Percentiles rank a stretch among this genome's conserved stretches.
Conservation (phyloP, 176 grass and related monocot species). For the Ampelocalamus luodianensis region DNA sequence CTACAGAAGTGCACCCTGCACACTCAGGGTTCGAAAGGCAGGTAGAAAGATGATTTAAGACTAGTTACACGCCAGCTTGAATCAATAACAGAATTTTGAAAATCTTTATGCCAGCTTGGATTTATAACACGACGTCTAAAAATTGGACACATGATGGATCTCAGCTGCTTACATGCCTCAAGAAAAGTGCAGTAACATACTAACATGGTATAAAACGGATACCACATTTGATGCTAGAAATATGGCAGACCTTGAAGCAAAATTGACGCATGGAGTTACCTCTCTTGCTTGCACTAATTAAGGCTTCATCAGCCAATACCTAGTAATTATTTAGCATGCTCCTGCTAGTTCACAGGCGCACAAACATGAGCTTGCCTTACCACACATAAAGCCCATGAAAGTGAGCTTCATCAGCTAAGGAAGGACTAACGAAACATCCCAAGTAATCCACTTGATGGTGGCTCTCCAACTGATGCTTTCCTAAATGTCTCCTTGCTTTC, state of each 20-base stretch:
- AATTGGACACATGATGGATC: neutral
- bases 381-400: neutral
- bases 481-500: slow-evolving; percentile 11
- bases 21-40: neutral
- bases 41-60: neutral
- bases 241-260: neutral
- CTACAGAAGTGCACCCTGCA: too few relatives aligned
- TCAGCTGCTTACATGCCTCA: too few relatives aligned
- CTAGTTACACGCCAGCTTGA: neutral
- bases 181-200: too few relatives aligned
- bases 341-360: neutral
- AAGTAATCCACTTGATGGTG: slow-evolving; percentile 13
- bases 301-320: neutral
- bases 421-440: slow-evolving; percentile 41
- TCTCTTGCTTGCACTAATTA: neutral
- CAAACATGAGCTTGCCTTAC: neutral
- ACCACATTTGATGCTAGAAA: neutral
- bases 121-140: neutral
- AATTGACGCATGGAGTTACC: neutral
- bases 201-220: neutral
- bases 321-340: neutral
- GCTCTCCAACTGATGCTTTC: slow-evolving; percentile 29
- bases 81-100: neutral
- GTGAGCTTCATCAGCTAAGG: slow-evolving; percentile 29
- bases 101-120: neutral